These are phyloP conservation scores for Calonectria pseudoturangicola DNA, from an alignment of 2,329 filamentous ascomycete species.

Conservation along the genomic window DNA sequence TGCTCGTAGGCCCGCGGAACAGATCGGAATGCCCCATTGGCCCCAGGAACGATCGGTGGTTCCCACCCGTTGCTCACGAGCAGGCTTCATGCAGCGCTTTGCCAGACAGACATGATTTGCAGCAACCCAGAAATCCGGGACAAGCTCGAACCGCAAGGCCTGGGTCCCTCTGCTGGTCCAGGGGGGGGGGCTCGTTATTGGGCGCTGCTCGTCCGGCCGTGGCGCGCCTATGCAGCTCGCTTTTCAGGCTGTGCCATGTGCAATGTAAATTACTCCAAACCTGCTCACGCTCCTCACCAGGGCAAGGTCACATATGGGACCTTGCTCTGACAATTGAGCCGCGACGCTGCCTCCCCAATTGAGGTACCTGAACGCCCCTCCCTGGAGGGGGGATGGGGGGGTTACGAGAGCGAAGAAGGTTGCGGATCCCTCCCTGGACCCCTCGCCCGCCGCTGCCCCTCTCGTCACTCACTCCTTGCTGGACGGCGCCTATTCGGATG, in stretches of 20 bases:
- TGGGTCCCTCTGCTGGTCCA: conserved; percentile 38
- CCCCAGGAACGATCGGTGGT: conserved; percentile 52
- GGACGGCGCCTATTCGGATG: conserved; percentile 18
- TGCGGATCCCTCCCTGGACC: conserved; percentile 31
- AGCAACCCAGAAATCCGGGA: conserved; percentile 54
- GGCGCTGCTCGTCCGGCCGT: conserved; percentile 42
- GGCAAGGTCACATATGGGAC: conserved; percentile 32
- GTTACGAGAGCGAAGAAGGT: conserved; percentile 19
- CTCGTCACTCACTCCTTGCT: conserved; percentile 24
- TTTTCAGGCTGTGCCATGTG: conserved; percentile 11
- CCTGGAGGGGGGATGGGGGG: background rate
- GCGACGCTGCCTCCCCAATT: conserved; percentile 30
- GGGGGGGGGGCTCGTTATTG: conserved; percentile 46
- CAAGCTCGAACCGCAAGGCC: conserved; percentile 47
- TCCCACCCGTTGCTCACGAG: conserved; percentile 48
- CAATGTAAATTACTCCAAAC: conserved; percentile 23
- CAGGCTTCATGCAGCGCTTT: conserved; percentile 53
- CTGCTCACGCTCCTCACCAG: conserved; percentile 25
- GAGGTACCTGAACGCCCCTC: conserved; percentile 11
- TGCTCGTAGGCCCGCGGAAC: conserved; percentile 44
- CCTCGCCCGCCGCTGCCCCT: conserved; percentile 13
- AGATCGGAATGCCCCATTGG: conserved; percentile 51
- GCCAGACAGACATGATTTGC: conserved; percentile 59
- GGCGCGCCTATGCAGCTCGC: conserved; percentile 41
- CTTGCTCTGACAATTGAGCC: conserved; percentile 42